Base-by-base conservation (phyloP, 176 grass and related monocot genomes). In the Rhynchospora breviuscula region DNA sequence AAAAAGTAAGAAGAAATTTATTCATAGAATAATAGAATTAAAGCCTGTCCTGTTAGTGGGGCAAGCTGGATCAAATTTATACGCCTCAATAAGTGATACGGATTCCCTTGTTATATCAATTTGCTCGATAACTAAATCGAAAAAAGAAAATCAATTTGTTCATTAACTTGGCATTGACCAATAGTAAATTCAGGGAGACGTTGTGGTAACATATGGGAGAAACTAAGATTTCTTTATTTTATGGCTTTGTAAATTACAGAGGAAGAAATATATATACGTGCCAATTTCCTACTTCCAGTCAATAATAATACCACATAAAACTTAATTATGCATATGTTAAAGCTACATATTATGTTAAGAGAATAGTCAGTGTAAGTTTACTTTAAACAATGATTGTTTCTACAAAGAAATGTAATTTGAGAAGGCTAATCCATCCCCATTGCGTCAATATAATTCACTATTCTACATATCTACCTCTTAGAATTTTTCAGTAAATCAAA, bases 401-500 rank as follows among this genome's bases (percentile, higher is more conserved):
- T 77, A 56, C 23, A 29, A 17, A 52, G 8, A 77, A 15, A 48
- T 53, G 72, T 77, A 25, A 48, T 19, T 46, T 21, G 7, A 44
- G 13, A 48, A 48, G 9, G 46, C 8, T 72, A 72, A 46, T 48
- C 8, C 19, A 75, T 75, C 5, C 46, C 49, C 49, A 6, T 48
- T 22, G 23, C 48, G 54, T 66, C n/a, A 19, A 51, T 46, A 15
- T 22, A 22, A 80, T 61, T 7, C 35, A 67, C 80, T 53, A 82
- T 82, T 17, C 49, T 82, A 40, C 35, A 40, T 40, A 67, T 65
- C 79, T 82, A 67, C 60, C 60, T 82, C n/a, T 53, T 52, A 52
- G n/a, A 81, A 63, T 49, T 82, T 45, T 63, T 66, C 10, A 48
- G 11, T 67, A 63, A 29, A 2, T 19, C 33, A 44, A 63, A 46